Evolutionary conservation across 768 basidiomycete species (phyloP).

Genomic region (Amanita muscaria): DNA sequence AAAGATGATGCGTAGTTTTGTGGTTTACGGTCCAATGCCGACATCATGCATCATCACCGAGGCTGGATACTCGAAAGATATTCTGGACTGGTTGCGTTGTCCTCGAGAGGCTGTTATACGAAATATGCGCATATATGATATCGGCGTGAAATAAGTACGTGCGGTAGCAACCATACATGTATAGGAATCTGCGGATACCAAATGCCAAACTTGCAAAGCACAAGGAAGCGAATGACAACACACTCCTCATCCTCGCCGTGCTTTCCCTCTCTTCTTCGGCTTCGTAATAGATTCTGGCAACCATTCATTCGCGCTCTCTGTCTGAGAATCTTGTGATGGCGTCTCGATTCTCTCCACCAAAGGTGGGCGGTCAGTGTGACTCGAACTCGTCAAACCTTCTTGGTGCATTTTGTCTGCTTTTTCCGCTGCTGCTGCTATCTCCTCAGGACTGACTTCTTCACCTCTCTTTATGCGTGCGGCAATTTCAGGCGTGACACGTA

Average conservation of each 20-base stretch:
- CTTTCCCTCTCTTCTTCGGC: slow-evolving; percentile 35
- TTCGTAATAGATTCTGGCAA: slow-evolving; percentile 37
- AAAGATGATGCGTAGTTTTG: too few species aligned
- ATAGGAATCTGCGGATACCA: too few species aligned
- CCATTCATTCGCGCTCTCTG: slow-evolving; percentile 35
- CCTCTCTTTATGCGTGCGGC: slow-evolving; percentile 43
- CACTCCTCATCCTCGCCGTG: slow-evolving; percentile 8
- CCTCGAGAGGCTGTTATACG: too few species aligned
- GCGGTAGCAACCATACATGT: too few species aligned
- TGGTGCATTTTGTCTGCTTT: slow-evolving; percentile 30
- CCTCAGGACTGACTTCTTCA: slow-evolving; percentile 44
- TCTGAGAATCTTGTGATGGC: background rate
- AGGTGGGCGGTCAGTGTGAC: slow-evolving; percentile 1
- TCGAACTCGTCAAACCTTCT: slow-evolving; percentile 9
- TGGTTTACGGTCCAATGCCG: too few species aligned
- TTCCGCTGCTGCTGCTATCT: slow-evolving; percentile 38
- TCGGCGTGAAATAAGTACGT: too few species aligned
- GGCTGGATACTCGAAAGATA: too few species aligned
- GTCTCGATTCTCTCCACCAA: slow-evolving; percentile 8
- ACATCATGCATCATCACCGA: too few species aligned
- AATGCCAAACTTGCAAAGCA: too few species aligned
- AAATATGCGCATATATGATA: too few species aligned
- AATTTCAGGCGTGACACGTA: slow-evolving; percentile 47
- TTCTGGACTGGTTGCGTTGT: too few species aligned
- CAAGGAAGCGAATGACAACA: too few species aligned